Conservation (phyloP, 305 asterid species). For the Fraxinus albicans region DNA sequence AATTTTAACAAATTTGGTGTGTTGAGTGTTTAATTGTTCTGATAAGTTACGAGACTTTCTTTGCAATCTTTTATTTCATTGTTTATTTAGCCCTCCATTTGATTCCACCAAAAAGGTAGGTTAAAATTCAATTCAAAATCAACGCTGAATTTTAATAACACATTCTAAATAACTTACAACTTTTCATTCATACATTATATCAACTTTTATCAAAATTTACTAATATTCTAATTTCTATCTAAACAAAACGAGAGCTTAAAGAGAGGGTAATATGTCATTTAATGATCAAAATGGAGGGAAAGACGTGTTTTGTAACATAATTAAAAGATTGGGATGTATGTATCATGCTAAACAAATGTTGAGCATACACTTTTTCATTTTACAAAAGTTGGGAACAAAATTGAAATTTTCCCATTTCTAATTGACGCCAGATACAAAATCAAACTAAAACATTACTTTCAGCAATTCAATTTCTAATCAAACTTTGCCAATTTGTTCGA, state of each 20-base stretch:
- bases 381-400: neutral
- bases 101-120: neutral
- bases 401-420: neutral
- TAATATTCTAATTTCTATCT: too few relatives aligned
- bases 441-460: neutral
- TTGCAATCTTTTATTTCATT: neutral
- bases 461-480: neutral
- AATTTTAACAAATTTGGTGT: neutral
- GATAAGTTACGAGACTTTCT: neutral
- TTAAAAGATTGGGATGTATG: neutral
- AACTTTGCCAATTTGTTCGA: neutral
- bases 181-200: too few relatives aligned
- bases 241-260: neutral
- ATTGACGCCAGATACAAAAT: neutral
- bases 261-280: neutral
- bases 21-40: neutral
- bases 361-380: too few relatives aligned
- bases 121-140: too few relatives aligned
- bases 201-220: too few relatives aligned
- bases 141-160: neutral
- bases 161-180: too few relatives aligned
- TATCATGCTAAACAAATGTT: neutral
- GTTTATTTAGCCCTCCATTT: neutral
- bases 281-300: neutral
- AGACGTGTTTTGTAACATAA: neutral